Base-by-base conservation (phyloP, 2,329 filamentous ascomycete genomes). In the Ascochyta pisi region DNA sequence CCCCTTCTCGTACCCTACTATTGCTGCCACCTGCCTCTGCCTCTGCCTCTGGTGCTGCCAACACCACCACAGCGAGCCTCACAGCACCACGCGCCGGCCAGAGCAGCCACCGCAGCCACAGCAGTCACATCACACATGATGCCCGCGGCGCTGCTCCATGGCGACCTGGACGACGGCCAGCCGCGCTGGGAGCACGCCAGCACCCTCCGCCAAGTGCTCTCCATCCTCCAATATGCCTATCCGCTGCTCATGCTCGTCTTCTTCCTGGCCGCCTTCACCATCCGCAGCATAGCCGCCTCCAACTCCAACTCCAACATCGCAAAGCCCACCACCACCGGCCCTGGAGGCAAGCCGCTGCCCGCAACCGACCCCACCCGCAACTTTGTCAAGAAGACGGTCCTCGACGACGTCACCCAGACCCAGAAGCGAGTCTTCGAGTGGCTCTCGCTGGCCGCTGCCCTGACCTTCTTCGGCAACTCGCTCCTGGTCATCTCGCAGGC, bases 271-370 rank as follows among this genome's bases (percentile, higher is more conserved):
- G 82, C 83, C 60, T 89, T 90, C 69, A 81, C 87, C 52, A 70
- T 79, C 63, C 84, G 84, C 71, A 87, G 86, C 66, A 82, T 90
- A 60, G 69, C 82, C 57, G 80, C 83, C 35, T 76, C 76, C 64
- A 81, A 74, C 62, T 64, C 66, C 55, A 76, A 74, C 69, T 78
- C 78, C 64, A 77, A 80, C 60, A 75, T 76, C 60, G 74, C 78
- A 41, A 73, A 79, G 66, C 71, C 77, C 38, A 73, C 77, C 57
- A 83, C 84, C 62, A 87, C 83, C 49, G 93, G 93, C n/a, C 92
- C 93, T 1, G 93, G 91, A 52, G 94, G 93, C 64, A 93, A 96
- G 74, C 92, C 92, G 31, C 81, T 97, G 50, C 92, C 92, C 57
- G 89, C 87, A 71, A 86, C 76, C 69, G 80, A 77, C 66, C 77